Percentiles rank a stretch among this genome's conserved stretches.
These are phyloP conservation scores for Cyanidiococcus yangmingshanensis DNA, from an alignment of 23 red algal genomes.

Conservation along the genomic window DNA sequence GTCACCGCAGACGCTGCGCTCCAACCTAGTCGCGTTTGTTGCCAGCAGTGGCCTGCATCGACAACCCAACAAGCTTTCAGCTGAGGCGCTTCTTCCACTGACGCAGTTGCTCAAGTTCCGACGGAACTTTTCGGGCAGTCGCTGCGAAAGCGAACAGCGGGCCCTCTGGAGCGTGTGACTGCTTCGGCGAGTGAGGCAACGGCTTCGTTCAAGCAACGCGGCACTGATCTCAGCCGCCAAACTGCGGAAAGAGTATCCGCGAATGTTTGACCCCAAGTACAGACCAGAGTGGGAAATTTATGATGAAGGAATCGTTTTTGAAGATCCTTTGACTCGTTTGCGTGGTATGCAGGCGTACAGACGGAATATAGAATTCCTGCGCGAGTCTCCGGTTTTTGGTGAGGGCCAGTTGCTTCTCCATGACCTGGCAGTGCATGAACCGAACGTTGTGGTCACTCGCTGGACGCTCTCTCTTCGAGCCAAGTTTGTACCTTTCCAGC, in stretches of 20 bases:
- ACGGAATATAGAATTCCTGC: slow-evolving; percentile 10
- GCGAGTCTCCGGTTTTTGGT: slow-evolving; percentile 12
- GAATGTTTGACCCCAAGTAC: slow-evolving; percentile 2
- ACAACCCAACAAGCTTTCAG: too few species aligned
- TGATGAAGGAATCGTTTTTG: not conserved
- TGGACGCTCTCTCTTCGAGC: slow-evolving; percentile 18
- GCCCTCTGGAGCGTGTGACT: too few species aligned
- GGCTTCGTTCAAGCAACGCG: too few species aligned
- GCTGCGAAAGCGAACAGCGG: too few species aligned
- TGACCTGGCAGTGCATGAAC: not conserved
- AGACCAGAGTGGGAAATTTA: not conserved
- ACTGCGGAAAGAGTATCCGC: not conserved
- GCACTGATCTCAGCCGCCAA: too few species aligned
- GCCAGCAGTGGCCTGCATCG: too few species aligned
- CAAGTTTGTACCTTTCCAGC: slow-evolving; percentile 6
- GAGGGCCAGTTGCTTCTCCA: slow-evolving; percentile 8
- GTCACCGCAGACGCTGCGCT: too few species aligned
- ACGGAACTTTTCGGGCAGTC: too few species aligned
- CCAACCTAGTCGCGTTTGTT: too few species aligned
- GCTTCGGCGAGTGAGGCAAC: too few species aligned
- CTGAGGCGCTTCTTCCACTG: too few species aligned
- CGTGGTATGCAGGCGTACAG: not conserved
- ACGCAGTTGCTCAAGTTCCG: too few species aligned
- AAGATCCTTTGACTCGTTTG: not conserved
- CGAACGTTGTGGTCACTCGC: not conserved